Evolutionary conservation across 768 basidiomycete genomes (phyloP).

Genomic region (Sporobolomyces phaffii): DNA sequence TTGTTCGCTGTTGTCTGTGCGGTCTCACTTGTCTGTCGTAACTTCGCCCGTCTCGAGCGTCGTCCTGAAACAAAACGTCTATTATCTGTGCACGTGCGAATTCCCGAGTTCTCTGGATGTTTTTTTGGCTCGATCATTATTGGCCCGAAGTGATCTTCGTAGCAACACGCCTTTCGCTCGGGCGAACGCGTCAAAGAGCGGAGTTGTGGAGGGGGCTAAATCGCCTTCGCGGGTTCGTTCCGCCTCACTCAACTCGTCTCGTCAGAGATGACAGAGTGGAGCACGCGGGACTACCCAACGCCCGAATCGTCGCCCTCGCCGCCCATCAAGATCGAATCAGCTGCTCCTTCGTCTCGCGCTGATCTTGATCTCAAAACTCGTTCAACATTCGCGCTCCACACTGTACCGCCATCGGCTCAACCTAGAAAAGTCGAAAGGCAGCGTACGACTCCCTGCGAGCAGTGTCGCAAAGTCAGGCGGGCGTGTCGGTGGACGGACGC

Average conservation of each 20-base stretch:
- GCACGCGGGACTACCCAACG: not conserved
- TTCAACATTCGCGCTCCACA: not conserved
- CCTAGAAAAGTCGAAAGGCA: not conserved
- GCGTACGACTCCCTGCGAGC: not conserved
- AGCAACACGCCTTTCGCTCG: too few species aligned
- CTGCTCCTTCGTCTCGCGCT: not conserved
- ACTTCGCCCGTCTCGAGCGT: too few species aligned
- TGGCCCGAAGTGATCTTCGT: too few species aligned
- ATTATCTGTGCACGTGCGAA: not conserved
- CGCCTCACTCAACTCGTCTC: too few species aligned
- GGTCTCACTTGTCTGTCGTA: not conserved
- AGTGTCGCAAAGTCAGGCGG: conserved; percentile 3
- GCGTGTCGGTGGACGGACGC: conserved; percentile 1
- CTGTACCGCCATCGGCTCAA: not conserved
- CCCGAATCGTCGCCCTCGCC: not conserved
- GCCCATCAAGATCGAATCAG: not conserved
- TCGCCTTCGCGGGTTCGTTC: too few species aligned
- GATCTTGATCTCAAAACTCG: not conserved
- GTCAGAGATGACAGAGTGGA: not conserved
- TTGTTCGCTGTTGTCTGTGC: not conserved
- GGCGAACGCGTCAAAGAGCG: too few species aligned
- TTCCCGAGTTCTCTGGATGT: not conserved
- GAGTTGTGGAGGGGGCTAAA: too few species aligned
- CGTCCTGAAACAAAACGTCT: not conserved
- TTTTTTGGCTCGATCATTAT: not conserved